These are phyloP conservation scores for Ascocoryne sarcoides DNA, from an alignment of 2,329 filamentous ascomycete species.

Conservation along the genomic window DNA sequence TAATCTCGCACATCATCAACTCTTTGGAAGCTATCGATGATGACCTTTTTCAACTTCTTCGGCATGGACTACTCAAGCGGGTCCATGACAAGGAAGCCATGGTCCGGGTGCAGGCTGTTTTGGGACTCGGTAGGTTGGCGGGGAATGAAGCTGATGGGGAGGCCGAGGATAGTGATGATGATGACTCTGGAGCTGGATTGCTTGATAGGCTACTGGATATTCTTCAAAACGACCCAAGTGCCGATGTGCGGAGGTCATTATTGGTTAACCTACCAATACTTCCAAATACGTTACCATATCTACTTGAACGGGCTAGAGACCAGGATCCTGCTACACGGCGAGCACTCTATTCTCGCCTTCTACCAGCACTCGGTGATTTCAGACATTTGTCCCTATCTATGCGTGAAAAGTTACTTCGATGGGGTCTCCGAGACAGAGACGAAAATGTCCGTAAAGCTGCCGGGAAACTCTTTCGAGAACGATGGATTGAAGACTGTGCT, in stretches of 20 bases:
- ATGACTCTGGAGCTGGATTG: slow-evolving; percentile 59
- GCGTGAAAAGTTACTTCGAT: slow-evolving; percentile 88
- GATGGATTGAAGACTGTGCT: slow-evolving; percentile 97
- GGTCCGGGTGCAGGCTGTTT: slow-evolving; percentile 83
- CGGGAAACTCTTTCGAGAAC: slow-evolving; percentile 79
- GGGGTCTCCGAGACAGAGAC: slow-evolving; percentile 89
- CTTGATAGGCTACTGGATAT: slow-evolving; percentile 79
- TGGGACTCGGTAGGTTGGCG: slow-evolving; percentile 79
- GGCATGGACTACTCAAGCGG: slow-evolving; percentile 70
- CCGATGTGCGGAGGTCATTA: slow-evolving; percentile 82
- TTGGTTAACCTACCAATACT: slow-evolving; percentile 85
- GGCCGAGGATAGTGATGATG: slow-evolving; percentile 61
- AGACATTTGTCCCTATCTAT: slow-evolving; percentile 86
- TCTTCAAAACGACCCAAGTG: slow-evolving; percentile 87
- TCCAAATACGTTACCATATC: slow-evolving; percentile 71
- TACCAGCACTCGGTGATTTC: slow-evolving; percentile 89
- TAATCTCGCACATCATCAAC: slow-evolving; percentile 86
- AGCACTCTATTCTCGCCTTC: slow-evolving; percentile 75
- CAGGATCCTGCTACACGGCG: slow-evolving; percentile 76
- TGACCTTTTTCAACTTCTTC: slow-evolving; percentile 75
- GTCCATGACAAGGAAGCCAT: slow-evolving; percentile 91
- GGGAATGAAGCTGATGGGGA: slow-evolving; percentile 67
- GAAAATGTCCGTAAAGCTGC: slow-evolving; percentile 90
- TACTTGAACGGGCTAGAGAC: slow-evolving; percentile 86
- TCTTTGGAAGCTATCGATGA: slow-evolving; percentile 88